Evolutionary conservation across 768 basidiomycete species (phyloP).

Genomic region (Amanita muscaria): DNA sequence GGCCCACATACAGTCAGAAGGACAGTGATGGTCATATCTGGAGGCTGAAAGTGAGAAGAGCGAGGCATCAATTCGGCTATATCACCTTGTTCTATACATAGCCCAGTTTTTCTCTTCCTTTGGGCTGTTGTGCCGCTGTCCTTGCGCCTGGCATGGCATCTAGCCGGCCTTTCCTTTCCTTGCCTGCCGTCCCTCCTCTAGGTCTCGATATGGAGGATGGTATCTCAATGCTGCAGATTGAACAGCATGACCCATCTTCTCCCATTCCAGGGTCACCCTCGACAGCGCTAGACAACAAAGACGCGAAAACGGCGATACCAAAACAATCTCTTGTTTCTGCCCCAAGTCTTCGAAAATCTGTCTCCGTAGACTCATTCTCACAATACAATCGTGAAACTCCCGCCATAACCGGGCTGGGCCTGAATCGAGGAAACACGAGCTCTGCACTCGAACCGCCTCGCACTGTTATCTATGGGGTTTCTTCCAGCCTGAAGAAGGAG

Average conservation of each 20-base stretch:
- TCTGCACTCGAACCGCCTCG: slow-evolving; percentile 26
- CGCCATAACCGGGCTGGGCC: slow-evolving; percentile 24
- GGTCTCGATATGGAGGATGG: slow-evolving; percentile 7
- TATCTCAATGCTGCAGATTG: slow-evolving; percentile 1
- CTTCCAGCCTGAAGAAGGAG: slow-evolving; percentile 5
- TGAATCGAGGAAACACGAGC: slow-evolving; percentile 29
- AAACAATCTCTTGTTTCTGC: slow-evolving; percentile 23
- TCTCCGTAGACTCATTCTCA: slow-evolving; percentile 73
- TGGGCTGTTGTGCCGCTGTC: slow-evolving; percentile 15
- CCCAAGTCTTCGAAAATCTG: slow-evolving; percentile 54
- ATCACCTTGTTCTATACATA: not conserved
- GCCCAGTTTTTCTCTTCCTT: slow-evolving; percentile 13
- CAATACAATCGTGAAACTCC: slow-evolving; percentile 31
- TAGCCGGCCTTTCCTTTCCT: slow-evolving; percentile 7
- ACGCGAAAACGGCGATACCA: slow-evolving; percentile 13
- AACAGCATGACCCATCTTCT: slow-evolving; percentile 8
- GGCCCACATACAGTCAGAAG: slow-evolving; percentile 30
- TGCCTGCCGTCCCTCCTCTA: slow-evolving; percentile 5
- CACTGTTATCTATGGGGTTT: slow-evolving; percentile 12
- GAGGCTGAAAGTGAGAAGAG: not conserved
- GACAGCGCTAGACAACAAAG: slow-evolving; percentile 25
- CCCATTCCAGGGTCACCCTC: slow-evolving; percentile 28
- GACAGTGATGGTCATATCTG: slow-evolving; percentile 14
- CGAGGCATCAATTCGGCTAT: not conserved
- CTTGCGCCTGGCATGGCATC: slow-evolving; percentile 20